Base-by-base conservation (phyloP, 2,329 filamentous ascomycete genomes). In the Aspergillus sp. region DNA sequence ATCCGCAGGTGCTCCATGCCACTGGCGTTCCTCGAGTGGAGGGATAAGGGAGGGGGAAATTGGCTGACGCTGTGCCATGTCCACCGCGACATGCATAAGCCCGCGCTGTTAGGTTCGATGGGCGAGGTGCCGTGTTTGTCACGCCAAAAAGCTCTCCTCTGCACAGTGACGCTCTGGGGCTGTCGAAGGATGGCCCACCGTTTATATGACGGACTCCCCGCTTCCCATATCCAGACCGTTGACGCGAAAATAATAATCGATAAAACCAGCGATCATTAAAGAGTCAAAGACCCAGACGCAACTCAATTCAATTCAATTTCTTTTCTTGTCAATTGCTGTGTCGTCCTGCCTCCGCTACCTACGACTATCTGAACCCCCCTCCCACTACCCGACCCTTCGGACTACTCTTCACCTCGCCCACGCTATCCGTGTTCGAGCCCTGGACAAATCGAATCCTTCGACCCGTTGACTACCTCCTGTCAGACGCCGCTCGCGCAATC, bases 121-220 rank as follows among this genome's bases (percentile, higher is more conserved):
- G 60, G 63, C 68, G 65, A 67, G 69, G 65, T 67, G 67, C 63
- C 63, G 58, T 68, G 59, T 68, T 64, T 65, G 64, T 63, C 63
- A 60, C 57, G 59, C 56, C 55, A 62, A 58, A 56, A 54, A 42
- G 17, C 41, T 45, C 53, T 49, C 51, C 48, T 58, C 52, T 61
- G 54, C 57, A 54, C 55, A 50, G 52, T 51, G 35, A 45, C 48
- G 45, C 36, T 54, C 46, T 54, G 35, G 51, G 35, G 55, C 26
- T 30, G 26, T 55, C 11, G 57, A 63, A 53, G 58, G 59, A 63
- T 63, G 65, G 64, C 61, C 65, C 65, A 66, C 66, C 59, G 65
- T 69, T 64, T 70, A 69, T 69, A 68, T 67, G 64, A 63, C 64
- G 64, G 63, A 63, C 64, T 65, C 67, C 65, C 68, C 67, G 64